Conservation (phyloP, 805 yeast genomes). For the Nakazawaea ambrosiae region DNA sequence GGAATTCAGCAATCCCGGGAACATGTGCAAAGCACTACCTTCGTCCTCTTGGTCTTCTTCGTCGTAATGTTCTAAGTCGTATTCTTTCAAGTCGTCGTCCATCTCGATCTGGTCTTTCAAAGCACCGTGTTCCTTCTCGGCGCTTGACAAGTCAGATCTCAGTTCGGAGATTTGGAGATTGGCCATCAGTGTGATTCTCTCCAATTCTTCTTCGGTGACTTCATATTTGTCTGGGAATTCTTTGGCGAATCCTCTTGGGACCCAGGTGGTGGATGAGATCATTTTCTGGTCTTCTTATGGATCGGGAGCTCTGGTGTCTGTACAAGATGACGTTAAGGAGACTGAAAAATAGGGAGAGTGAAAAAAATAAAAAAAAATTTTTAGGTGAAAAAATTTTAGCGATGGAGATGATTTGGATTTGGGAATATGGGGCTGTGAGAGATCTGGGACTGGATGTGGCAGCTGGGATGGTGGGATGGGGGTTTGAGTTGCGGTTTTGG, state of each 20-base stretch:
- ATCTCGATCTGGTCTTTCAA: slow-evolving; percentile 49
- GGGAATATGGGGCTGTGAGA: no score
- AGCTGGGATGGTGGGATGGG: no score
- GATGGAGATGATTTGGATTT: no score
- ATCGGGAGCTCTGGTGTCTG: neutral
- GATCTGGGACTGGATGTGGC: no score
- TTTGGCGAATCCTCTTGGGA: slow-evolving; percentile 90
- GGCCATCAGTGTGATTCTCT: slow-evolving; percentile 80
- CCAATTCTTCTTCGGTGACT: slow-evolving; percentile 87
- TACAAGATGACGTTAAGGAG: neutral
- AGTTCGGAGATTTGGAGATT: slow-evolving; percentile 77
- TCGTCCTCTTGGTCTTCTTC: slow-evolving; percentile 38
- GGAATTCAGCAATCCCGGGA: slow-evolving; percentile 60
- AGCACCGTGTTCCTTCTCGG: slow-evolving; percentile 18
- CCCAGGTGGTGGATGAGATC: slow-evolving; percentile 94
- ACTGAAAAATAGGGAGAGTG: no score
- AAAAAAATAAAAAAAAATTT: no score
- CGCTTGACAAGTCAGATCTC: slow-evolving; percentile 50
- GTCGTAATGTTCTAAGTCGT: slow-evolving; percentile 73
- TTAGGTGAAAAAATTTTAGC: no score
- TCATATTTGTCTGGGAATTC: slow-evolving; percentile 89
- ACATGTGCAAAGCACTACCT: slow-evolving; percentile 59
- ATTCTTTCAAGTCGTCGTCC: slow-evolving; percentile 85
- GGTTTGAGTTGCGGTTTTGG: no score
- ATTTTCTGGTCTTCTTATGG: slow-evolving; percentile 29